Percentiles rank a stretch among this genome's conserved stretches.
phyloP scores from a whole-genome alignment of 2,329 filamentous ascomycete species.

The Fusarium gaditjirri region DNA sequence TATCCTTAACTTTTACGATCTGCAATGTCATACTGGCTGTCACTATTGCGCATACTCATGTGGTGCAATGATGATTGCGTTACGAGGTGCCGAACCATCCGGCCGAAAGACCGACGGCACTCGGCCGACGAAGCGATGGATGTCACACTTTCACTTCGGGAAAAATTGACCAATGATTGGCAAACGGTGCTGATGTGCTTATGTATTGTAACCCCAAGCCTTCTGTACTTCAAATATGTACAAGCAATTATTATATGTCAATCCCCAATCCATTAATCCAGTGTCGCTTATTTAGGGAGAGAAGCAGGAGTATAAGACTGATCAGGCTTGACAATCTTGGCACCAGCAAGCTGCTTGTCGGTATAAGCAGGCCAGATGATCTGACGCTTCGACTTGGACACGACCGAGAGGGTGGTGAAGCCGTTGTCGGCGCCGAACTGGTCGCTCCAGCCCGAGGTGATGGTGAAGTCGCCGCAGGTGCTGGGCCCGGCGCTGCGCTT shows the following conservation, averaged over 20 bases:
- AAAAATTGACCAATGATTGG: background rate
- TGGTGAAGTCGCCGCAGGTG: slow-evolving; percentile 60
- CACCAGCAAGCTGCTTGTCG: slow-evolving; percentile 59
- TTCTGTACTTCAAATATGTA: background rate
- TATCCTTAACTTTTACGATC: accelerated
- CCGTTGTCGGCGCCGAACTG: slow-evolving; percentile 63
- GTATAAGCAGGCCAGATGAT: slow-evolving; percentile 66
- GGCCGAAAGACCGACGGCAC: background rate
- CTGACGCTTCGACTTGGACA: slow-evolving; percentile 54
- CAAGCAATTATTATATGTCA: background rate
- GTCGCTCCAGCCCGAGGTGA: slow-evolving; percentile 66
- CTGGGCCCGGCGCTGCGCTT: slow-evolving; percentile 52
- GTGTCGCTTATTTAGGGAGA: slow-evolving; percentile 34
- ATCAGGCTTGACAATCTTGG: slow-evolving; percentile 60
- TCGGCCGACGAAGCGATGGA: background rate
- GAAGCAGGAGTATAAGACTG: slow-evolving; percentile 55
- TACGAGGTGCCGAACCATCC: background rate
- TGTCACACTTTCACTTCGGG: background rate
- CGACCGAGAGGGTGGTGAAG: slow-evolving; percentile 65
- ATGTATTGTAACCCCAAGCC: background rate
- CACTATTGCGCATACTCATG: background rate
- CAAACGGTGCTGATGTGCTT: background rate
- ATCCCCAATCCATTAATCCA: background rate
- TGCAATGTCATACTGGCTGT: background rate
- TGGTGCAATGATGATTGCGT: background rate